Evolutionary conservation across 2,329 filamentous ascomycete genomes (phyloP), one percentile per base, ranked within the genome.

Genomic region (Orbilia quercus): DNA sequence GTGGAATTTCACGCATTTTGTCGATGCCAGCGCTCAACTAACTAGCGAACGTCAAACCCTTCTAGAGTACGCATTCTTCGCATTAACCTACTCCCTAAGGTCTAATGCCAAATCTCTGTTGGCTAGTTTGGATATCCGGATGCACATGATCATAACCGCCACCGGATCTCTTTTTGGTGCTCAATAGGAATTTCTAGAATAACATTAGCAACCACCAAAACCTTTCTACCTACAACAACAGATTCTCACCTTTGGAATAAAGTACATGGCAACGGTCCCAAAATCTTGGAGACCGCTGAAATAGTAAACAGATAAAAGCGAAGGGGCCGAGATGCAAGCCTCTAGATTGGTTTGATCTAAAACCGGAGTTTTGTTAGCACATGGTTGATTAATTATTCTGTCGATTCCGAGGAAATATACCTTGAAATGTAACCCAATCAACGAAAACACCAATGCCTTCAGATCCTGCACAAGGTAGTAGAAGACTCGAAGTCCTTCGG

Each of bases 401-500:
- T 20, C n/a, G n/a, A 25, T 40, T 16, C 16, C 25, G 44, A 31
- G 38, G 23, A 12, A 51, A 20, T 44, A 9, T 80, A 88, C 88
- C 89, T 99, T 99, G 85, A 99, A 99, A 83, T 99, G 95, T 75
- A 99, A 85, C 1, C 92, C 91, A 78, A 98, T 99, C 76, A 99
- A 82, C 60, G 94, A 97, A 81, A 99, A 99, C 1, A 99, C 92
- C 38, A 99, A 84, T 0, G 95, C 95, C 83, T 98, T 99, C 23
- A 99, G 83, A 80, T 99, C 95, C 80, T 99, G 95, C 3, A 98
- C 94, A 6, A 99, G 88, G 80, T 99, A 99, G 84, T 99, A 99
- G 82, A 99, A 99, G 1, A 99, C 95, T 54, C 95, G 88, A 11
- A 99, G 86, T 28, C 95, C 95, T 82, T 99, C 95, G 1, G 95